phyloP scores from a whole-genome alignment of 352 stramenopile species.

The Albugo candida region DNA sequence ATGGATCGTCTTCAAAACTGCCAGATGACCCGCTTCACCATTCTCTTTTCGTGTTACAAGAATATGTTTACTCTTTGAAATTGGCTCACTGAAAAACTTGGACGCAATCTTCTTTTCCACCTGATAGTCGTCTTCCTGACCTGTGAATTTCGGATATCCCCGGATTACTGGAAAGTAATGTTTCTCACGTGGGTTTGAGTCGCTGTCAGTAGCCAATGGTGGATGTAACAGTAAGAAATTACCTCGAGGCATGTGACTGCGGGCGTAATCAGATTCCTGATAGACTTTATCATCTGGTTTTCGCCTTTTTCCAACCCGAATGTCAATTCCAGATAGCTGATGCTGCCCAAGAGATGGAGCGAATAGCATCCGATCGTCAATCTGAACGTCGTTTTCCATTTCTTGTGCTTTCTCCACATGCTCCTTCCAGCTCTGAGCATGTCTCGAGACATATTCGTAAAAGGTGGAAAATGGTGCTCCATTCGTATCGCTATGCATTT shows the following conservation, averaged over 20 bases:
- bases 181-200: not conserved
- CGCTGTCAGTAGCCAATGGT: not conserved
- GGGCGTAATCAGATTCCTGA: constrained; percentile 33
- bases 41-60: constrained; percentile 68
- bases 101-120: constrained; percentile 17
- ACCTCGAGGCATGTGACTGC: constrained; percentile 41
- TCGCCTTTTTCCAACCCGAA: constrained; percentile 40
- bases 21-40: constrained; percentile 47
- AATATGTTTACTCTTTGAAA: constrained; percentile 20
- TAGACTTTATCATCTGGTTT: constrained; percentile 57
- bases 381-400: constrained; percentile 16
- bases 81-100: constrained; percentile 60
- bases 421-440: constrained; percentile 14
- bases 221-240: constrained; percentile 26
- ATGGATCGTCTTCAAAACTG: constrained; percentile 44
- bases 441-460: too few relatives aligned
- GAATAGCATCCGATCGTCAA: constrained; percentile 19
- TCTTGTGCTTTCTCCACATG: constrained; percentile 17
- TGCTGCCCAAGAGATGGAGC: constrained; percentile 13
- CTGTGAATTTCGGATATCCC: constrained; percentile 64
- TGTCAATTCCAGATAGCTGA: constrained; percentile 16
- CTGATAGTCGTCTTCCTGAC: constrained; percentile 59
- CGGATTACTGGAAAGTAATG: constrained; percentile 37
- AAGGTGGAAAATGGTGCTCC: too few relatives aligned
- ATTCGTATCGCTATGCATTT: too few relatives aligned